Conservation (phyloP, 169 alveolate genomes). For the Cryptosporidium ubiquitum region DNA sequence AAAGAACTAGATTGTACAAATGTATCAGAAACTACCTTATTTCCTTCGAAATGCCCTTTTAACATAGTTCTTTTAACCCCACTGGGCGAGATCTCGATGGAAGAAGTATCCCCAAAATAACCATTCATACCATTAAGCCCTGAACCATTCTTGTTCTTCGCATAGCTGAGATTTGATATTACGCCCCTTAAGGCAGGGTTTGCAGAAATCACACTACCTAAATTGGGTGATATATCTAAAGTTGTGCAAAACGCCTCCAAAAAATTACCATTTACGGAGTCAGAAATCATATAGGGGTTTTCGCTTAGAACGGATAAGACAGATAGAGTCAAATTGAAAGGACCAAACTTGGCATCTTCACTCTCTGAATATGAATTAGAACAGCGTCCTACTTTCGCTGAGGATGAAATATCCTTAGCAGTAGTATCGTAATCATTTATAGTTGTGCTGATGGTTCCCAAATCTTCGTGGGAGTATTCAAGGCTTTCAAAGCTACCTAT, state of each 20-base stretch:
- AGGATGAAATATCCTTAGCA: background rate
- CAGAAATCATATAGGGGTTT: constrained; percentile 36
- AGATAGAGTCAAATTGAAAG: constrained; percentile 66
- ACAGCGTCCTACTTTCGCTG: background rate
- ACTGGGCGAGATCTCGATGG: background rate
- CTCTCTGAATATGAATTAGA: background rate
- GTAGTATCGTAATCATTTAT: background rate
- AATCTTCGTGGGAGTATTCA: background rate
- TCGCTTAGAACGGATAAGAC: constrained; percentile 60
- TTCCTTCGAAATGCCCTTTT: background rate
- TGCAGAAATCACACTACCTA: background rate
- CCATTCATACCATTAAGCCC: constrained; percentile 2
- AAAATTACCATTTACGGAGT: background rate
- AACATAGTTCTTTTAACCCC: background rate
- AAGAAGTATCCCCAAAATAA: background rate
- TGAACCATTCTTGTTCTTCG: constrained; percentile 1
- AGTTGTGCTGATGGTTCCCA: background rate
- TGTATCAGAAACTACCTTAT: background rate
- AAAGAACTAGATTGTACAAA: background rate
- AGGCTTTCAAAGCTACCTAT: constrained; percentile 29
- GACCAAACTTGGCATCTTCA: constrained; percentile 31
- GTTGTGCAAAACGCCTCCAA: background rate
- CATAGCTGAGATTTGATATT: constrained; percentile 22
- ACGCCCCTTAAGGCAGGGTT: constrained; percentile 12
- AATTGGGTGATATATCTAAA: background rate